Evolutionary conservation across 805 yeast genomes (phyloP).

Genomic region (Metschnikowia picachoensis): DNA sequence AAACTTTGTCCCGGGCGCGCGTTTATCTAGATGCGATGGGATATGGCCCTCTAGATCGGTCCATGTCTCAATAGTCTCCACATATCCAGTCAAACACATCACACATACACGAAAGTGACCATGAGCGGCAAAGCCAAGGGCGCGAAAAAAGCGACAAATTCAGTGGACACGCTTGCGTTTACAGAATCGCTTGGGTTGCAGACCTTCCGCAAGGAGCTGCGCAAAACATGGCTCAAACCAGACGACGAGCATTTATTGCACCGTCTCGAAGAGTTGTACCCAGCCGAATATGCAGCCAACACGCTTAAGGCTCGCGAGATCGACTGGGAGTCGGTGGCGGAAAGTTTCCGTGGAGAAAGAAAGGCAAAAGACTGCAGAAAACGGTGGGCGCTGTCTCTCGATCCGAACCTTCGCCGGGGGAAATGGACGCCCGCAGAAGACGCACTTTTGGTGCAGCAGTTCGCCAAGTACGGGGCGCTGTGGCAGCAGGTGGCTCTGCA

Average conservation of each 20-base stretch:
- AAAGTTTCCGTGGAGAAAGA: conserved; percentile 41
- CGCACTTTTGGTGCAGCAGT: conserved; percentile 57
- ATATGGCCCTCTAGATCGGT: no score
- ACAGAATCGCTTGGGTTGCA: conserved; percentile 74
- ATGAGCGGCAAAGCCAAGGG: conserved; percentile 7
- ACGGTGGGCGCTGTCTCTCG: conserved; percentile 82
- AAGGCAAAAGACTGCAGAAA: conserved; percentile 81
- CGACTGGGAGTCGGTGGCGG: conserved; percentile 60
- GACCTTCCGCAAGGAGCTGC: conserved; percentile 58
- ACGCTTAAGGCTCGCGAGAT: conserved; percentile 38
- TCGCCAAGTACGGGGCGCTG: conserved; percentile 64
- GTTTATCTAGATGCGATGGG: no score
- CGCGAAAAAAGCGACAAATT: conserved; percentile 7
- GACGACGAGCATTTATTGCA: conserved; percentile 59
- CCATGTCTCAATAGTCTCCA: no score
- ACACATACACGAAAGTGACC: background rate
- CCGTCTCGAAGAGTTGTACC: conserved; percentile 37
- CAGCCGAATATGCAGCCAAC: conserved; percentile 16
- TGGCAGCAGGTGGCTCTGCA: conserved; percentile 82
- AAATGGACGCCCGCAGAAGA: conserved; percentile 87
- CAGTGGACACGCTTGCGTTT: conserved; percentile 50
- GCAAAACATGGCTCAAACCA: conserved; percentile 71
- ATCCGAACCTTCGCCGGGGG: conserved; percentile 79
- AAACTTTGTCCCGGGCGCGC: no score
- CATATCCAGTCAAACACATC: no score